Base-by-base conservation (phyloP, 345 rosid genomes). In the Brassica nigra region DNA sequence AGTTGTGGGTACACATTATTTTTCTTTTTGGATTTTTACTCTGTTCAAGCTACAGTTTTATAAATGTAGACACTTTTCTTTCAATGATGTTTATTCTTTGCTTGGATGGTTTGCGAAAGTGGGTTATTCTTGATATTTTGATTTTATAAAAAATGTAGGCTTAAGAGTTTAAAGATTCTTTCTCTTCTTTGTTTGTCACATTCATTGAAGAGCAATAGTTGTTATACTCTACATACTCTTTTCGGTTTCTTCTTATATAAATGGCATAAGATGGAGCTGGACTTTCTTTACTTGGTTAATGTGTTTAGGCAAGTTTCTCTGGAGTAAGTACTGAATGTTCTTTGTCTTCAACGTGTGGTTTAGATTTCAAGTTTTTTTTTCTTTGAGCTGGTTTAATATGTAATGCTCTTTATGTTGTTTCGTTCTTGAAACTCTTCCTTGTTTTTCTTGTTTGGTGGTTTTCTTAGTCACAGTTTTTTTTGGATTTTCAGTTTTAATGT, bases 21-120 rank as follows among this genome's bases (percentile, higher is more conserved):
- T 29, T 6, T 23, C 61, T 79, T 52, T 73, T 78, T 73, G 75
- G 71, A 27, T 49, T 73, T n/a, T 74, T 80, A 75, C 75, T 74
- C 65, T 68, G 14, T 68, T 68, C 36, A 20, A 68, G 67, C 80
- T 80, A 73, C 70, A 73, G 74, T 61, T 68, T 58, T 57, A n/a
- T 57, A 71, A 70, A 61, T 62, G 61, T 73, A 62, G 9, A 55
- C 4, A 52, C 66, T 8, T 58, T 18, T 62, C n/a, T 33, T 0
- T n/a, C 5, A 2, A 2, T 30, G 6, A 36, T 58, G 68, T 49
- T 77, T 70, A 84, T 85, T 84, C 90, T 64, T 87, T 87, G 78
- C 87, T 85, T 85, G 80, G 20, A 65, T 70, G 80, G 65, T 76
- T 65, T 71, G 73, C 62, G 66, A 81, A 83, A 83, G 82, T 42